Percentiles rank a stretch among this genome's conserved stretches.
Conservation (phyloP, 371 early-diverging fungal genomes). For the Lichtheimia ornata region DNA sequence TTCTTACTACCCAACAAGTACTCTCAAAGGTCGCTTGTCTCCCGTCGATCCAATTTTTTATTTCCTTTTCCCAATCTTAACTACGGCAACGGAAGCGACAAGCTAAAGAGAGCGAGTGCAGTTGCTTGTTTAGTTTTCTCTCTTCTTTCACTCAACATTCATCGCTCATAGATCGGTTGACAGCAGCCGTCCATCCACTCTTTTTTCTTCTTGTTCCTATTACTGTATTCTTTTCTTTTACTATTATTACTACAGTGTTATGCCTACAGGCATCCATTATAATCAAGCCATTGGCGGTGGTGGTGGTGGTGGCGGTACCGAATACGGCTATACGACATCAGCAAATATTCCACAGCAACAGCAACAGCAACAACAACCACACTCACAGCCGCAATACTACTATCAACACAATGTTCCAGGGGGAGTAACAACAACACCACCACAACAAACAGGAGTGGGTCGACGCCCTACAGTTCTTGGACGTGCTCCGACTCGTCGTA, state of each 20-base stretch:
- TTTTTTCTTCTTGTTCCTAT: neutral
- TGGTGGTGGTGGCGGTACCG: neutral
- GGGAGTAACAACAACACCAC: neutral
- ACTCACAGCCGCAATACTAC: neutral
- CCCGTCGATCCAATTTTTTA: slow-evolving; percentile 11
- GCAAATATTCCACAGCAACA: neutral
- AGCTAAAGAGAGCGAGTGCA: neutral
- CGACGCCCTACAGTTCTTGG: slow-evolving; percentile 45
- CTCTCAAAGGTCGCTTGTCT: neutral
- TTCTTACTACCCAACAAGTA: neutral
- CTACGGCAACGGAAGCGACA: neutral
- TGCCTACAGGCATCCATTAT: slow-evolving; percentile 15
- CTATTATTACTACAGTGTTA: neutral
- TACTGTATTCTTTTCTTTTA: neutral
- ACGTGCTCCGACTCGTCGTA: slow-evolving; percentile 52
- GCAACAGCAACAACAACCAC: neutral
- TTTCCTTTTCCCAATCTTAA: slow-evolving; percentile 6
- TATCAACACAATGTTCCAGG: neutral
- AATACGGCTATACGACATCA: slow-evolving; percentile 4
- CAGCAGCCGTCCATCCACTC: slow-evolving; percentile 11
- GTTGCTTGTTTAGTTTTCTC: neutral
- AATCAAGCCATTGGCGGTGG: slow-evolving; percentile 16
- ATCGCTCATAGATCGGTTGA: neutral
- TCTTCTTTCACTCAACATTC: neutral
- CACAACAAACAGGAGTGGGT: slow-evolving; percentile 29